Percentiles rank a stretch among this genome's conserved stretches.
Evolutionary conservation across 2,329 filamentous ascomycete genomes (phyloP).

Genomic region (Arthrobotrys megalospora): DNA sequence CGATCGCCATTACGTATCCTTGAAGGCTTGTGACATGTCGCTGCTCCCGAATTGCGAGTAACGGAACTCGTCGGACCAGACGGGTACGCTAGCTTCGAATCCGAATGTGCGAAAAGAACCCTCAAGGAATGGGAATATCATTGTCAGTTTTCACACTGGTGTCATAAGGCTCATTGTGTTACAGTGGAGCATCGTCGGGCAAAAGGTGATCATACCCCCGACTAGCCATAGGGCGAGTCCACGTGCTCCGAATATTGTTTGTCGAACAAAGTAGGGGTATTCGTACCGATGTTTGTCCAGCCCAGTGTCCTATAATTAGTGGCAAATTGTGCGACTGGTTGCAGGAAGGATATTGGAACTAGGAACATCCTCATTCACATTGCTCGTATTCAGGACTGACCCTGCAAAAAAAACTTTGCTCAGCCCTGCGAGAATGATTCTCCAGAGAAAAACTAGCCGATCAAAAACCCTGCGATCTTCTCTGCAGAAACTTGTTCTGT

Average conservation of each 20-base stretch:
- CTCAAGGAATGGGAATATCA: conserved; percentile 9
- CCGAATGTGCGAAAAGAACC: conserved; percentile 46
- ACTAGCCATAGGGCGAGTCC: not conserved
- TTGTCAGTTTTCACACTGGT: conserved; percentile 6
- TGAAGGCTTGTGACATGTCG: conserved; percentile 19
- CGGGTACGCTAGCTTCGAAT: conserved; percentile 22
- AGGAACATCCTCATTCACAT: conserved; percentile 43
- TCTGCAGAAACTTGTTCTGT: conserved; percentile 22
- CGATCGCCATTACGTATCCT: conserved; percentile 30
- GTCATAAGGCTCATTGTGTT: conserved; percentile 41
- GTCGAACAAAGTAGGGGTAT: conserved; percentile 13
- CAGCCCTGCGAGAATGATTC: conserved; percentile 46
- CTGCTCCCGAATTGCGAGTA: conserved; percentile 37
- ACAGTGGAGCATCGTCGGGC: conserved; percentile 4
- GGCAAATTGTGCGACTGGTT: conserved; percentile 26
- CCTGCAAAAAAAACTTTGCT: conserved; percentile 32
- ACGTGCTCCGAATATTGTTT: conserved; percentile 40
- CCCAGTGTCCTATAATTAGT: conserved; percentile 47
- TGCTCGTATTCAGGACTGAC: conserved; percentile 36
- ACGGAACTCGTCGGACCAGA: conserved; percentile 32
- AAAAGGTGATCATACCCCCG: not conserved
- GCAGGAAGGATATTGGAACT: conserved; percentile 4
- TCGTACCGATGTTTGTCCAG: conserved; percentile 12
- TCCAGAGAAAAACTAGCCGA: conserved; percentile 35
- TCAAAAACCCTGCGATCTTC: conserved; percentile 21